These are phyloP conservation scores for Globisporangium cylindrosporum DNA, from an alignment of 352 stramenopile genomes.

Conservation along the genomic window DNA sequence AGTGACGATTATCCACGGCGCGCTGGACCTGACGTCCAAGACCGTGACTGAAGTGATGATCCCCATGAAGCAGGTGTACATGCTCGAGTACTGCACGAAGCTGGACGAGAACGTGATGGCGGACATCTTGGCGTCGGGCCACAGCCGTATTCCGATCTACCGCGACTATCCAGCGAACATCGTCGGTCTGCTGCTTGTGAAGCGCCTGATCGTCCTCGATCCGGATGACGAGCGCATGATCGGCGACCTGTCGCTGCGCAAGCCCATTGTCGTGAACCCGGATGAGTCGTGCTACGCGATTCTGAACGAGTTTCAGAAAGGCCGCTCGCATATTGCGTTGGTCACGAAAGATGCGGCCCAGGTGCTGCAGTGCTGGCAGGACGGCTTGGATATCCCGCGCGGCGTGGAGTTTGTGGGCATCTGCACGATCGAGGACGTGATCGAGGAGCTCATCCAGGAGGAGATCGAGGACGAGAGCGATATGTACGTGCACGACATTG, in stretches of 20 bases:
- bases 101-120: slow-evolving; percentile 74
- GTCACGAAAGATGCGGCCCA: slow-evolving; percentile 53
- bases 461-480: slow-evolving; percentile 91
- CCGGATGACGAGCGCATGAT: slow-evolving; percentile 70
- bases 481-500: slow-evolving; percentile 55
- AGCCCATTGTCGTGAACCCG: slow-evolving; percentile 81
- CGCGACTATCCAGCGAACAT: slow-evolving; percentile 66
- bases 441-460: slow-evolving; percentile 89
- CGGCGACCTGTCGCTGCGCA: slow-evolving; percentile 56
- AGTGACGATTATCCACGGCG: slow-evolving; percentile 91
- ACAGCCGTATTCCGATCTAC: slow-evolving; percentile 90
- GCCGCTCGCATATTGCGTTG: slow-evolving; percentile 79
- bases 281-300: slow-evolving; percentile 84
- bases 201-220: slow-evolving; percentile 89
- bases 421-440: slow-evolving; percentile 90
- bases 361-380: slow-evolving; percentile 58
- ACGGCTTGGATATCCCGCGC: slow-evolving; percentile 34
- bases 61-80: slow-evolving; percentile 78
- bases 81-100: slow-evolving; percentile 74
- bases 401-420: slow-evolving; percentile 77
- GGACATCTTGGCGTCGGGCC: slow-evolving; percentile 83
- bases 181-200: slow-evolving; percentile 84
- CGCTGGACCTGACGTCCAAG: slow-evolving; percentile 87
- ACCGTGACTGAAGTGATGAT: slow-evolving; percentile 87
- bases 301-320: slow-evolving; percentile 91